These are phyloP conservation scores for Amanita exitialis DNA, from an alignment of 768 basidiomycete genomes.

Conservation along the genomic window DNA sequence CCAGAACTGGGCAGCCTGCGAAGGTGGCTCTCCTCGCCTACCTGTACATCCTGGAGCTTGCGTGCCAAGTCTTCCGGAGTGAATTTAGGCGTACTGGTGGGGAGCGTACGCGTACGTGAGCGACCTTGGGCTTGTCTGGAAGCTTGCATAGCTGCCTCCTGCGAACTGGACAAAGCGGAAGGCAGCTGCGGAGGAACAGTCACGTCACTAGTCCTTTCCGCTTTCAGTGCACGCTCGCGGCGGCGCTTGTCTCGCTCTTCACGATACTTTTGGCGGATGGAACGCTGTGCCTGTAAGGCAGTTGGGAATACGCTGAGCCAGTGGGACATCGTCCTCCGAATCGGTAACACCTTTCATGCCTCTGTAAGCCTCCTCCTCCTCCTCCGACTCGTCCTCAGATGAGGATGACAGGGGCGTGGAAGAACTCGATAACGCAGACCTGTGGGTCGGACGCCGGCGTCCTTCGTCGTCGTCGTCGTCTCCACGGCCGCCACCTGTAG, in stretches of 20 bases:
- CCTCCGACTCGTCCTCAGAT: conserved; percentile 33
- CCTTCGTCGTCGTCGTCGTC: conserved; percentile 29
- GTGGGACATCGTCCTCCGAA: conserved; percentile 73
- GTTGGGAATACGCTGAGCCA: conserved; percentile 78
- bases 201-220: conserved; percentile 20
- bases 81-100: conserved; percentile 29
- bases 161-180: conserved; percentile 8
- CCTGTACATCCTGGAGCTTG: conserved; percentile 45
- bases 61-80: conserved; percentile 48
- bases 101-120: conserved; percentile 34
- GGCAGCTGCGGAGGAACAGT: conserved; percentile 14
- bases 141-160: conserved; percentile 10
- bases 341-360: conserved; percentile 12
- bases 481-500: conserved; percentile 16
- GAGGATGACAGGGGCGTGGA: conserved; percentile 25
- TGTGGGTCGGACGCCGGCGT: conserved; percentile 18
- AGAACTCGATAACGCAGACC: conserved; percentile 22
- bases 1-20: neutral
- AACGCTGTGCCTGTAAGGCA: conserved; percentile 73
- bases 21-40: conserved; percentile 10
- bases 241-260: conserved; percentile 56
- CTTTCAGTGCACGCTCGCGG: conserved; percentile 20
- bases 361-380: conserved; percentile 33
- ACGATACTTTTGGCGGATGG: conserved; percentile 62
- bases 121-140: conserved; percentile 17